Evolutionary conservation across 108 stramenopile genomes (phyloP), one percentile per base, ranked within the genome.

Genomic region (Mayamaea pseudoterrestris): DNA sequence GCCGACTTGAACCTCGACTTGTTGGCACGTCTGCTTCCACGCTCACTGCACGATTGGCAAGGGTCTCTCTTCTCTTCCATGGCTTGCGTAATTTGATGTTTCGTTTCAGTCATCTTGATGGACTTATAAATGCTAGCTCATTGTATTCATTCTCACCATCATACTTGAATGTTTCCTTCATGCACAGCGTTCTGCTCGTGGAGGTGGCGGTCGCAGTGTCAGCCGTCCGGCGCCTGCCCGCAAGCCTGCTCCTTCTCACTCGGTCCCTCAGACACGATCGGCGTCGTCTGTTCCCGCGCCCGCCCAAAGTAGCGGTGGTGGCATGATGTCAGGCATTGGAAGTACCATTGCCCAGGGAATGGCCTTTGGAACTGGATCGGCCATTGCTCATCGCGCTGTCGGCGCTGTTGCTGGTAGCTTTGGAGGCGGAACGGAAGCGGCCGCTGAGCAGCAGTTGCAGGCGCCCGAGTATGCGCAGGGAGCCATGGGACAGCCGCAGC

Each of bases 321-420:
- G 96, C 27, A 94, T 97, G 88, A 68, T 97, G 17, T 64, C 83
- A n/a, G 93, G 93, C 22, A 92, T 95, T 58, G 93, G 86, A 31
- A 85, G 84, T 34, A 93, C 93, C 41, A 95, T 97, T 69, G 89
- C 82, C 13, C 96, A 97, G 66, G 96, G 96, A 35, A 94, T 95
- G 83, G 94, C 94, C 12, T 97, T 97, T 60, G 96, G 96, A 46
- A 95, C 90, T 39, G 96, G 96, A 40, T 83, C 80, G 2, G 93
- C 94, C 40, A 85, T 97, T 59, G 96, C 94, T 30, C 96, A 97
- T 50, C 87, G 90, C 35, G 90, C 85, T 26, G 90, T 92, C 4
- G 90, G 90, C 45, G 83, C 84, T 6, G 85, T 61, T 7, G 84
- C 78, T 25, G 73, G 68, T n/a, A 63, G 81, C 55, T 59, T 92